Conservation (phyloP, 2,329 filamentous ascomycete species). For the Aureobasidium sp. region DNA sequence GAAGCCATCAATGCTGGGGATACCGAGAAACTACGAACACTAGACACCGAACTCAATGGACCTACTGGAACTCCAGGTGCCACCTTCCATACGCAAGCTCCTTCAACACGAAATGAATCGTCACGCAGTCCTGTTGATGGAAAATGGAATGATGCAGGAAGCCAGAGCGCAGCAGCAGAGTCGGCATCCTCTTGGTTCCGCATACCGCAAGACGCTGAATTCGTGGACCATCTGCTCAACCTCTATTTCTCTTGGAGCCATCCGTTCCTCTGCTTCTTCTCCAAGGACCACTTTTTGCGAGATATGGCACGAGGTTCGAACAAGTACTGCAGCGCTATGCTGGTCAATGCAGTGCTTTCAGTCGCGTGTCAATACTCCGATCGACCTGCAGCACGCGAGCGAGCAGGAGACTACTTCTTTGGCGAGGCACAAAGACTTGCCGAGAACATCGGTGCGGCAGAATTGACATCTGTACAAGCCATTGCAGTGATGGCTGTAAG, state of each 20-base stretch:
- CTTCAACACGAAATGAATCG: neutral
- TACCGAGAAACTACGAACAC: constrained; percentile 7
- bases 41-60: constrained; percentile 12
- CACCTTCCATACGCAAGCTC: neutral
- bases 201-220: constrained; percentile 26
- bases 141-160: neutral
- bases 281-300: constrained; percentile 60
- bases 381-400: constrained; percentile 54
- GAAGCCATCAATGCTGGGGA: constrained; percentile 12
- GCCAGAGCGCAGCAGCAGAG: neutral
- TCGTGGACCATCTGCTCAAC: constrained; percentile 29
- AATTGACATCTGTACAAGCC: constrained; percentile 63
- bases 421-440: constrained; percentile 58
- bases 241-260: constrained; percentile 52
- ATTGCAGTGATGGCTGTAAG: constrained; percentile 68
- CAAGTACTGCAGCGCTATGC: constrained; percentile 55
- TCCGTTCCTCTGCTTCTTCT: constrained; percentile 64
- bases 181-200: constrained; percentile 23
- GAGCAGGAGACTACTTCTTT: constrained; percentile 68
- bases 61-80: neutral
- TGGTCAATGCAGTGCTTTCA: constrained; percentile 28
- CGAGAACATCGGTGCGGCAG: constrained; percentile 49
- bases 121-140: neutral
- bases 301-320: constrained; percentile 55
- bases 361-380: constrained; percentile 43